Evolutionary conservation across 148 eudicot genomes (phyloP).

Genomic region (Camellia sinensis): DNA sequence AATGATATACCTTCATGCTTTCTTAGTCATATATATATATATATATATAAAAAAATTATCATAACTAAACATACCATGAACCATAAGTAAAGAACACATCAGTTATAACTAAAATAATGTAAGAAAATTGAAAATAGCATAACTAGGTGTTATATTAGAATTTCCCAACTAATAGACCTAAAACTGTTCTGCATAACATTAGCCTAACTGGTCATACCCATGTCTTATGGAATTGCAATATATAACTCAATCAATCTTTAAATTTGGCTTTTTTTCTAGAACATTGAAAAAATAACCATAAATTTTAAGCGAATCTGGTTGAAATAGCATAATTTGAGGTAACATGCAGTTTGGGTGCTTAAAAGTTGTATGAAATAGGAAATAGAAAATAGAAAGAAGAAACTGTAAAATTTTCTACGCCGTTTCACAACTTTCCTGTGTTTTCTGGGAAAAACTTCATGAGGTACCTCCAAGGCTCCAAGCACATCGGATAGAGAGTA

Average conservation of each 20-base stretch:
- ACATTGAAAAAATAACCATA: background rate
- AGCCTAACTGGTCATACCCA: background rate
- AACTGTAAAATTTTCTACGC: background rate
- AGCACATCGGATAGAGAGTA: constrained; percentile 51
- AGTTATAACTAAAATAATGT: too few species aligned
- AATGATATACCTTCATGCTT: too few species aligned
- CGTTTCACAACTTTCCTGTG: background rate
- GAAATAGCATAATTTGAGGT: background rate
- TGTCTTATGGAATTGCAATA: background rate
- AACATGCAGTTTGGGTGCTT: background rate
- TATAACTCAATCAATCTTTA: background rate
- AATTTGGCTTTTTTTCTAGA: background rate
- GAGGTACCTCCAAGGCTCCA: constrained; percentile 58
- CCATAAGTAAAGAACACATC: too few species aligned
- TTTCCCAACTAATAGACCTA: too few species aligned
- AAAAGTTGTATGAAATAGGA: background rate
- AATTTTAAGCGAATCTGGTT: background rate
- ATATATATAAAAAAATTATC: too few species aligned
- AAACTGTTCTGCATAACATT: background rate
- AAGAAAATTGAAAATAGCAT: background rate
- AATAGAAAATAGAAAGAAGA: background rate
- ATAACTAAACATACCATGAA: too few species aligned
- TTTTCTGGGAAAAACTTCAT: too few species aligned
- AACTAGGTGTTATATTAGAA: too few species aligned
- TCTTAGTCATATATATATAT: too few species aligned